Conservation (phyloP, 257 asterid species). For the Lantana camara region DNA sequence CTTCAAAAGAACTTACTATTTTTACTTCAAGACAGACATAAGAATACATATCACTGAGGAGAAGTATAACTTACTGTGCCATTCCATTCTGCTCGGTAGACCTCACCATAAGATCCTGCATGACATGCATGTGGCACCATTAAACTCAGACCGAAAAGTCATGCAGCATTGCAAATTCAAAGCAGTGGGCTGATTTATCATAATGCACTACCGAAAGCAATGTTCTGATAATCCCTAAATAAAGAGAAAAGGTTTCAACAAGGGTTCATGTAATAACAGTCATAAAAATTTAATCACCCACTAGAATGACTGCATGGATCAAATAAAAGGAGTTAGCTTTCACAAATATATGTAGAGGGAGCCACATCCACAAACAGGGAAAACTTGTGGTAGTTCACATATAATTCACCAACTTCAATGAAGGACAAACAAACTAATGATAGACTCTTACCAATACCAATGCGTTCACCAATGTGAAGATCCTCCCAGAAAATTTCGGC, state of each 20-base stretch:
- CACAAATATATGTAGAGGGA: background rate
- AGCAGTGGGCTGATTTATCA: background rate
- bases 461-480: conserved; percentile 95
- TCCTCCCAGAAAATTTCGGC: conserved; percentile 98
- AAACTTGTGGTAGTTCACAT: background rate
- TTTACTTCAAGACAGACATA: too few relatives aligned
- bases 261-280: background rate
- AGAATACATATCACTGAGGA: conserved; percentile 7
- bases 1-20: too few relatives aligned
- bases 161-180: conserved; percentile 14
- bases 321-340: background rate
- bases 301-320: background rate
- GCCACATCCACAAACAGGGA: background rate
- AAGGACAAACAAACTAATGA: conserved; percentile 2
- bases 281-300: background rate
- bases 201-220: too few relatives aligned
- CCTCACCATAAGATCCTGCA: conserved; percentile 98
- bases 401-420: conserved; percentile 17
- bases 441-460: conserved; percentile 81
- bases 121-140: conserved; percentile 23
- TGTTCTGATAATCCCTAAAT: background rate
- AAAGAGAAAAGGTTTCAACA: background rate
- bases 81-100: conserved; percentile 92
- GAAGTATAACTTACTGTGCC: conserved; percentile 71
- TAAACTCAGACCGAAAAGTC: too few relatives aligned